These are phyloP conservation scores for Thalassiosira profunda DNA, from an alignment of 108 stramenopile genomes.

Conservation along the genomic window DNA sequence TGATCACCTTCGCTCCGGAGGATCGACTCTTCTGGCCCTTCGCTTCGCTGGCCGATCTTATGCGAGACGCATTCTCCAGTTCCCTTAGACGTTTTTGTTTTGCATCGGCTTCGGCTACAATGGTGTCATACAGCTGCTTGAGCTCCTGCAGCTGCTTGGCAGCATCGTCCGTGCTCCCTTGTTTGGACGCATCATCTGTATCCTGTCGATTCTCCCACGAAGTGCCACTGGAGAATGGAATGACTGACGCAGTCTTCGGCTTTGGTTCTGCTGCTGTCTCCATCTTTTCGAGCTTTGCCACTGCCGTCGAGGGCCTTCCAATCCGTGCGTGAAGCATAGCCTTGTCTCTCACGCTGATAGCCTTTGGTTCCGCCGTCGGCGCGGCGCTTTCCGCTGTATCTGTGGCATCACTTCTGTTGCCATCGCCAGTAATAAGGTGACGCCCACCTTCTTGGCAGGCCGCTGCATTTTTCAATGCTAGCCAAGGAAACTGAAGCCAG, in stretches of 20 bases:
- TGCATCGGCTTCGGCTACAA: slow-evolving; percentile 23
- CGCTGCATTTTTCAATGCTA: slow-evolving; percentile 50
- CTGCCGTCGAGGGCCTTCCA: background rate
- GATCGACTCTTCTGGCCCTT: background rate
- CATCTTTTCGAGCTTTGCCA: slow-evolving; percentile 26
- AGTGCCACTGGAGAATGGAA: slow-evolving; percentile 1
- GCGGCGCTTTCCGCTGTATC: slow-evolving; percentile 3
- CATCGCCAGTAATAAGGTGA: too few relatives aligned
- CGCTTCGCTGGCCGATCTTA: background rate
- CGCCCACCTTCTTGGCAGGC: slow-evolving; percentile 17
- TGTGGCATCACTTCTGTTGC: too few relatives aligned
- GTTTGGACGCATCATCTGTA: background rate
- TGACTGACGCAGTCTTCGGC: background rate
- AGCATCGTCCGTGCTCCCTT: slow-evolving; percentile 11
- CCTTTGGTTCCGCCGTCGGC: background rate
- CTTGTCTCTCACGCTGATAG: slow-evolving; percentile 3
- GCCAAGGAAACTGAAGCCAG: slow-evolving; percentile 83
- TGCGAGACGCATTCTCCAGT: background rate
- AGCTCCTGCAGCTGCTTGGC: slow-evolving; percentile 11
- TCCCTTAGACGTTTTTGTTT: slow-evolving; percentile 17
- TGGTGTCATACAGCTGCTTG: slow-evolving; percentile 41
- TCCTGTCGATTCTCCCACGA: background rate
- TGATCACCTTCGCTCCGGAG: background rate
- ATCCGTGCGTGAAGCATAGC: background rate
- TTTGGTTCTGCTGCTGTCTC: slow-evolving; percentile 7